Evolutionary conservation across 1,284 basidiomycete genomes (phyloP), one percentile per base, ranked within the genome.

Genomic region (Neonothopanus nambi): DNA sequence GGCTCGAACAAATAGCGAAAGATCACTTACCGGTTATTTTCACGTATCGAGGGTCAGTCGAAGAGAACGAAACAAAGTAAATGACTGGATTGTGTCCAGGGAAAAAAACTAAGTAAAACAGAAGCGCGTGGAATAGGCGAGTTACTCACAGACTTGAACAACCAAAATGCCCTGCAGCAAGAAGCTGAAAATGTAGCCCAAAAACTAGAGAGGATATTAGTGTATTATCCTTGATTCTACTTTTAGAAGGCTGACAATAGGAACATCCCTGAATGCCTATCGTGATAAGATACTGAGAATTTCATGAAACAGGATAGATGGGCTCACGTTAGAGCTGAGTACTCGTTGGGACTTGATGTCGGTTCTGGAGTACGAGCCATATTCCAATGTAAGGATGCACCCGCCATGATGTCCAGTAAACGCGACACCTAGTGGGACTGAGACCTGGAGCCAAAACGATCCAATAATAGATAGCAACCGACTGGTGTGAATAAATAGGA

Each of bases 141-240:
- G 23, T 35, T 8, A 13, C 28, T 26, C 42, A 58, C 57, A 58
- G 37, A 55, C 41, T 55, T 58, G 57, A 11, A 55, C 49, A n/a
- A 55, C 24, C 26, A 58, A 28, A 23, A 52, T 55, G 5, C 57
- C 57, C 21, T 42, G 36, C 9, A 58, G 42, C 24, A 55, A 28
- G 35, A 41, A 58, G 50, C 51, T 50, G 7, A 47, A 17, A 3
- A 53, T 53, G 37, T 54, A 54, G 7, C 55, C 55, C 21, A 57
- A 30, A 35, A 57, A 57, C 49, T 57, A 21, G 13, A 9, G 18
- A 21, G 21, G 12, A 20, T 39, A 26, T 17, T 13, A 42, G 30
- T 7, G 11, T 8, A 24, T 38, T 2, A 26, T 38, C 18, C 26
- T 33, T 15, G 12, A 26, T 13, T 11, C 17, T 9, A 11, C 9